Conservation (phyloP, 108 stramenopile species). For the Cyclotella kingstonii region DNA sequence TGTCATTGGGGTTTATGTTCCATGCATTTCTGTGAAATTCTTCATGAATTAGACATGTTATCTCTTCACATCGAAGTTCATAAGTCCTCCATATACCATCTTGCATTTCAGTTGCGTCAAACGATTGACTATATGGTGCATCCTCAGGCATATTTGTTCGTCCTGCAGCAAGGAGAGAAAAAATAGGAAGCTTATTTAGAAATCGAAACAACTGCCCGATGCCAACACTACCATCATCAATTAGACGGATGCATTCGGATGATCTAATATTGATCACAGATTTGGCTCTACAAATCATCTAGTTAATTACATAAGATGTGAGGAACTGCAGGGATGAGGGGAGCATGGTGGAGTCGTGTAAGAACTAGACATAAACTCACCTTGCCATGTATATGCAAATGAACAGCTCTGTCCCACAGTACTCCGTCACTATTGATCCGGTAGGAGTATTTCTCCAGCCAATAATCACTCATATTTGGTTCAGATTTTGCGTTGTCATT, state of each 20-base stretch:
- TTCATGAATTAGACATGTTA: conserved; percentile 57
- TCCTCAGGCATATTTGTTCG: conserved; percentile 3
- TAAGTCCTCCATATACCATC: conserved; percentile 56
- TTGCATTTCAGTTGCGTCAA: not conserved
- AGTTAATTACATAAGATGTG: too few species aligned
- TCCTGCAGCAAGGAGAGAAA: conserved; percentile 66
- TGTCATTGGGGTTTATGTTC: conserved; percentile 24
- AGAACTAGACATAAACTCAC: not conserved
- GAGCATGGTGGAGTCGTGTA: too few species aligned
- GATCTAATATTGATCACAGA: conserved; percentile 58
- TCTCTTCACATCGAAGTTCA: conserved; percentile 46
- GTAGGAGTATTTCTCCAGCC: too few species aligned
- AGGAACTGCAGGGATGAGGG: too few species aligned
- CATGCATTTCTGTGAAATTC: conserved; percentile 56
- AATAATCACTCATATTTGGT: too few species aligned
- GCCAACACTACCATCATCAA: conserved; percentile 72
- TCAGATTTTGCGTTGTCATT: too few species aligned
- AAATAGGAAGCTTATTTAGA: conserved; percentile 72
- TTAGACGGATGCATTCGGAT: conserved; percentile 46
- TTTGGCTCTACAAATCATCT: conserved; percentile 69
- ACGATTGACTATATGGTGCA: not conserved
- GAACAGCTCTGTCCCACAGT: conserved; percentile 64
- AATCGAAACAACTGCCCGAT: conserved; percentile 80
- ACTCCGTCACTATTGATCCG: conserved; percentile 5
- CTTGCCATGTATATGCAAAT: conserved; percentile 25